Base-by-base conservation (phyloP, 2,329 filamentous ascomycete species). In the Parascedosporium putredinis region DNA sequence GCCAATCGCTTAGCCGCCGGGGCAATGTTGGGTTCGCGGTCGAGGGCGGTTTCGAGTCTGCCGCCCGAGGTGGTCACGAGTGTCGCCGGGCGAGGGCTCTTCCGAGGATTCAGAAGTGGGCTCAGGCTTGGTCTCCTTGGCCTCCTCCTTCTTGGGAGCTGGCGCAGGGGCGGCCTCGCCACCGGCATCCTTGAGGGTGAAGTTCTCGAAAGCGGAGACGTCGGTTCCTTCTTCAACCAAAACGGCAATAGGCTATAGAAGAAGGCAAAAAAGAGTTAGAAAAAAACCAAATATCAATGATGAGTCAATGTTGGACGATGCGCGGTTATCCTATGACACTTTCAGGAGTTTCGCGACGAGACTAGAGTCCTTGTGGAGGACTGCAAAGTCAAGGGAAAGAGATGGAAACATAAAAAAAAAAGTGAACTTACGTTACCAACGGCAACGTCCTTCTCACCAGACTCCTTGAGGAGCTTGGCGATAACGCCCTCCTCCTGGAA, bases 401-500 rank as follows among this genome's bases (percentile, higher is more conserved):
- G 10, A 14, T 18, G 48, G n/a, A n/a, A n/a, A n/a, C n/a, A n/a
- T n/a, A n/a, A n/a, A n/a, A n/a, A n/a, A n/a, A n/a, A n/a, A n/a
- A 34, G 24, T 31, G 7, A 31, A 81, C 88, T 74, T 81, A 98
- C 93, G 70, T 86, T 93, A 67, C 93, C 93, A 61, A 98, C 89
- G 25, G 91, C 68, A 55, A 98, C 75, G 67, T 98, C 93, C 77
- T 97, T 98, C 69, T 84, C 85, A 57, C 94, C 94, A 53, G 85
- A 84, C 43, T 95, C 86, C 74, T 89, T 93, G 63, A 98, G 75
- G 56, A 97, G 79, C 79, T 95, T 95, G 62, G 93, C 91, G 58
- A 98, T 78, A 53, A 95, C 79, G 75, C 91, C 93, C 67, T 97
- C 93, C 64, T 98, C 93, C 72, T 98, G 93, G 72, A 95, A 97